Base-by-base conservation (phyloP, 306 rosid genomes). In the Pyrus betulifolia region DNA sequence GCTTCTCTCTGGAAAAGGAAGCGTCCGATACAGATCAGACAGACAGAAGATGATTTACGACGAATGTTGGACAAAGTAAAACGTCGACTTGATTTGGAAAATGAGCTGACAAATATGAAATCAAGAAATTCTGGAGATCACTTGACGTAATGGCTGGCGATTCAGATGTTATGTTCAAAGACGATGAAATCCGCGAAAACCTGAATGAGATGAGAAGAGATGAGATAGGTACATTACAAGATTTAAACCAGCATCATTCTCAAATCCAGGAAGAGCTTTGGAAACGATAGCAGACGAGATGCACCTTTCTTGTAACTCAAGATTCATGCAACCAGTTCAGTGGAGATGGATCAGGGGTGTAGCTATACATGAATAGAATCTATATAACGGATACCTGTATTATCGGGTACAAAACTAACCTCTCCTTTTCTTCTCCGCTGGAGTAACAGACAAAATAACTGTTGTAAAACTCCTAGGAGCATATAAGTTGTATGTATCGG, bases 21-120 rank as follows among this genome's bases (percentile, higher is more conserved):
- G 67, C 89, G 60, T 75, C 87, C 28, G 84, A 86, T 59, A 89
- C 87, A 86, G 93, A 86, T 49, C 40, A 6, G 40, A 35, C 85
- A 87, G 82, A 67, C 71, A 79, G 96, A 90, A 84, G 76, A 64
- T 67, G 91, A 85, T 49, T 81, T 93, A 71, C 86, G 72, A 61
- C 82, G 79, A 72, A 82, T 86, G 65, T 89, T 93, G 67, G 89
- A 90, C 35, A 96, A 87, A 79, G 91, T 89, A 66, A 89, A 79
- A 84, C 91, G 68, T 45, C 91, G 84, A 78, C 83, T 81, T 80
- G 87, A 89, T 38, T 79, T 90, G 85, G 94, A 89, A 80, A 84
- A 85, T 71, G 97, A 93, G 86, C 91, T 93, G 68, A 84, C 87
- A 31, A 85, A 86, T 85, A 88, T 89, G 92, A 85, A 83, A 79